These are phyloP conservation scores for Neurospora sp. DNA, from an alignment of 495 filamentous ascomycete species.

Conservation along the genomic window DNA sequence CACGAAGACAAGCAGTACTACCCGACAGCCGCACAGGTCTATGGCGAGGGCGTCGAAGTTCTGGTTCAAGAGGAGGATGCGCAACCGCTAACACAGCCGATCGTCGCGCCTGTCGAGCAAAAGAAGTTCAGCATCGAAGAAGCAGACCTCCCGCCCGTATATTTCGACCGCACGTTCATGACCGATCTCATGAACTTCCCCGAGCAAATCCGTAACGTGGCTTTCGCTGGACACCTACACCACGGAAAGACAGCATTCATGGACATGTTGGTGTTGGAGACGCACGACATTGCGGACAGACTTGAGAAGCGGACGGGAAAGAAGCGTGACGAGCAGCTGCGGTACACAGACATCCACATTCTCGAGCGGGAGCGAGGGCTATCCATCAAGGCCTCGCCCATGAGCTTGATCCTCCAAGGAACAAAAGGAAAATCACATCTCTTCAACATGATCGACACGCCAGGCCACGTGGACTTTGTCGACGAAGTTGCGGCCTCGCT, in stretches of 20 bases:
- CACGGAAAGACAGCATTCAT: slow-evolving; percentile 97
- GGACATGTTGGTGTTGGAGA: slow-evolving; percentile 96
- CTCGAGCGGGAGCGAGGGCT: slow-evolving; percentile 82
- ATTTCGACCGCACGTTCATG: slow-evolving; percentile 82
- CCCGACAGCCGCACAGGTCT: slow-evolving; percentile 88
- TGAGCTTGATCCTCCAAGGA: slow-evolving; percentile 82
- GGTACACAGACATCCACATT: slow-evolving; percentile 88
- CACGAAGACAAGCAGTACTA: slow-evolving; percentile 99
- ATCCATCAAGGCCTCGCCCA: slow-evolving; percentile 89
- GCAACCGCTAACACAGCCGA: slow-evolving; percentile 82
- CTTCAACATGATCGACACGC: slow-evolving; percentile 90
- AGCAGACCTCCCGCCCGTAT: slow-evolving; percentile 76
- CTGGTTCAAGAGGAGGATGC: slow-evolving; percentile 96
- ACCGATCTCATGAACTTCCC: slow-evolving; percentile 93
- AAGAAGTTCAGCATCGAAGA: slow-evolving; percentile 96
- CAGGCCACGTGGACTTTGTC: slow-evolving; percentile 95
- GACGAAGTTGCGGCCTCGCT: slow-evolving; percentile 88
- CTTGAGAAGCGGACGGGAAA: slow-evolving; percentile 70
- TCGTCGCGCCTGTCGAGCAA: slow-evolving; percentile 83
- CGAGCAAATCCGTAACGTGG: slow-evolving; percentile 86
- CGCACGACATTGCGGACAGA: slow-evolving; percentile 71
- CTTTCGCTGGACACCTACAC: slow-evolving; percentile 84
- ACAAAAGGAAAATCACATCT: slow-evolving; percentile 93
- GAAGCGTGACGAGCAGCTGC: slow-evolving; percentile 78
- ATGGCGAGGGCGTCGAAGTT: slow-evolving; percentile 88